Evolutionary conservation across 2,329 filamentous ascomycete species (phyloP), one percentile per base, ranked within the genome.

Genomic region (Aspergillus bombycis): DNA sequence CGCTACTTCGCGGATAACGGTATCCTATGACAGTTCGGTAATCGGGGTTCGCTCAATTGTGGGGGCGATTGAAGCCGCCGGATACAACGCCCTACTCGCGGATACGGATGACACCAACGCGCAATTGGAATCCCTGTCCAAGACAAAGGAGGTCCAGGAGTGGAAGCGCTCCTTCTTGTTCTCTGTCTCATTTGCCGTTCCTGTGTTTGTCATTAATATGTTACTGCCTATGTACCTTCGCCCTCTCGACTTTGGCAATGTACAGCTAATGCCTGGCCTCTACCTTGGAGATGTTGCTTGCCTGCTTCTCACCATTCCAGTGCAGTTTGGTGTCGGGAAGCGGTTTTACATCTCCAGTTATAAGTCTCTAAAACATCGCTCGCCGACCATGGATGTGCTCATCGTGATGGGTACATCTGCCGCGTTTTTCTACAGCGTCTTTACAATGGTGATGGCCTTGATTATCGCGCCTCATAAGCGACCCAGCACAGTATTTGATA

Each of bases 351-450:
- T 90, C 63, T 95, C 93, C 30, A 94, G 94, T n/a, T 98, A 87
- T 80, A 97, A 96, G 76, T 97, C 93, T 1, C 77, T 99, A 70
- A 93, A 91, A 78, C 95, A 99, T 76, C 87, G 89, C 23, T 91
- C 94, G 6, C 94, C 95, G 0, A 99, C 95, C 1, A 99, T 99
- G 95, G 95, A 99, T 75, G 95, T 98, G 1, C 85, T 99, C 26
- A 92, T 99, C 59, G 92, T 97, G 62, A 82, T 99, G 21, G 95
- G 95, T 58, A 99, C 95, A 8, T 96, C 94, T 0, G 91, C 93
- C 26, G 95, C 95, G 23, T 99, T 98, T 82, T 95, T 97, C 79
- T 99, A 97, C 81, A 98, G 94, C 76, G 81, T 93, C 69, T 88
- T 92, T 55, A 88, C 93, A 19, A 97, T 99, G 93, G 60, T 90